Percentiles rank a stretch among this genome's conserved stretches.
Evolutionary conservation across 305 asterid species (phyloP).

Genomic region (Lippia alba): DNA sequence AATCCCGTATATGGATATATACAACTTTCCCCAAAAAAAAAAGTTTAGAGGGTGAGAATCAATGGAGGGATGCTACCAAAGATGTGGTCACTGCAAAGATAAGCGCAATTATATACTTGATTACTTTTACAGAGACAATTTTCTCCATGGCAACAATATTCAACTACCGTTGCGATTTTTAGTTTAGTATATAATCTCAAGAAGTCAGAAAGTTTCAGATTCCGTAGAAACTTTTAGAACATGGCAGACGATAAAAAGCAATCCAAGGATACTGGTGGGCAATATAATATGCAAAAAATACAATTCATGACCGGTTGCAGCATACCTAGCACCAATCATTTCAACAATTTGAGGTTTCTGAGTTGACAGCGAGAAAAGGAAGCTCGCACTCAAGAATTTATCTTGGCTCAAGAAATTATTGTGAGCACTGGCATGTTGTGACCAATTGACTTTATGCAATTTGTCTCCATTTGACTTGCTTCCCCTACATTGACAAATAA

Average conservation of each 20-base stretch:
- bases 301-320: constrained; percentile 15
- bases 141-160: constrained; percentile 11
- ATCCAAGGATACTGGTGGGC: background rate
- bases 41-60: constrained; percentile 15
- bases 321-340: constrained; percentile 62
- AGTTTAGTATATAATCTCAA: constrained; percentile 7
- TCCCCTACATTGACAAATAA: constrained; percentile 47
- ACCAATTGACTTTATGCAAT: constrained; percentile 70
- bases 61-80: constrained; percentile 17
- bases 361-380: constrained; percentile 71
- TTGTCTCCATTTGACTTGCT: constrained; percentile 49
- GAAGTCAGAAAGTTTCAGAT: background rate
- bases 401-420: constrained; percentile 62
- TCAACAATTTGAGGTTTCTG: constrained; percentile 65
- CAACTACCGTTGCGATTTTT: constrained; percentile 5
- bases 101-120: constrained; percentile 13
- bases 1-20: constrained; percentile 27
- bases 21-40: constrained; percentile 16
- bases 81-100: constrained; percentile 14
- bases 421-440: constrained; percentile 71
- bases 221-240: background rate
- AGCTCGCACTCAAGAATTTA: constrained; percentile 64
- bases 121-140: constrained; percentile 13
- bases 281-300: constrained; percentile 15
- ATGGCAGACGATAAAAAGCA: constrained; percentile 14